phyloP scores from a whole-genome alignment of 352 stramenopile species.

The Phytopythium kandeliae region DNA sequence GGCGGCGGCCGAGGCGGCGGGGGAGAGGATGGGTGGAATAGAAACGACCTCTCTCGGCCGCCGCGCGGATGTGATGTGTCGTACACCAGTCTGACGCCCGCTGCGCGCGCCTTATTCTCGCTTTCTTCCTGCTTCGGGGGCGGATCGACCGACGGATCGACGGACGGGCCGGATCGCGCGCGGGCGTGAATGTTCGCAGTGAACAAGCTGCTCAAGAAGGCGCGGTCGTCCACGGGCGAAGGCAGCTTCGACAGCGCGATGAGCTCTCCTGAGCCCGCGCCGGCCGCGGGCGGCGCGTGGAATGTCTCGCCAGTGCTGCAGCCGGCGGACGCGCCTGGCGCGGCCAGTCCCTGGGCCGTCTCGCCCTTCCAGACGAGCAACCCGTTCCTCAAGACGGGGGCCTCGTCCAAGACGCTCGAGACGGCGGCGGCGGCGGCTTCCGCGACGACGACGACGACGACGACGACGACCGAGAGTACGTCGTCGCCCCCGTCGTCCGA shows the following conservation, averaged over 20 bases:
- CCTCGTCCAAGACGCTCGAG: constrained; percentile 3
- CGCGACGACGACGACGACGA: background rate
- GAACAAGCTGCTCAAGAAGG: constrained; percentile 69
- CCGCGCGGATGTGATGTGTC: constrained; percentile 4
- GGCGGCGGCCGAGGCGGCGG: too few relatives aligned
- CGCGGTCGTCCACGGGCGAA: constrained; percentile 26
- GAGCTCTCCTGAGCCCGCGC: constrained; percentile 23
- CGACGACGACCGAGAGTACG: too few relatives aligned
- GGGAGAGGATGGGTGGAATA: constrained; percentile 10
- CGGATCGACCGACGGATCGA: too few relatives aligned
- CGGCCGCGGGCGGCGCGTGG: constrained; percentile 32
- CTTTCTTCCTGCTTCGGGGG: constrained; percentile 6
- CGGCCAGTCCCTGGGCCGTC: constrained; percentile 30
- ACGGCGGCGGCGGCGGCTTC: constrained; percentile 2
- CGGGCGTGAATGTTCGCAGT: constrained; percentile 34
- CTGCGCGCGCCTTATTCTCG: constrained; percentile 7
- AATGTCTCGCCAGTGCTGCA: constrained; percentile 29
- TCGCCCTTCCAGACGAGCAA: constrained; percentile 36
- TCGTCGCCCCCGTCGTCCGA: constrained; percentile 1
- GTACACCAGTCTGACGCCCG: constrained; percentile 7
- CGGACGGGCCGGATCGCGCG: too few relatives aligned
- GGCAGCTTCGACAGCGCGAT: constrained; percentile 17
- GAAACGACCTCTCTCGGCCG: constrained; percentile 1
- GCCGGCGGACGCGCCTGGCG: constrained; percentile 13
- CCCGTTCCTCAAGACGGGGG: constrained; percentile 20